phyloP scores from a whole-genome alignment of 768 basidiomycete genomes.

The Pisolithus microcarpus region DNA sequence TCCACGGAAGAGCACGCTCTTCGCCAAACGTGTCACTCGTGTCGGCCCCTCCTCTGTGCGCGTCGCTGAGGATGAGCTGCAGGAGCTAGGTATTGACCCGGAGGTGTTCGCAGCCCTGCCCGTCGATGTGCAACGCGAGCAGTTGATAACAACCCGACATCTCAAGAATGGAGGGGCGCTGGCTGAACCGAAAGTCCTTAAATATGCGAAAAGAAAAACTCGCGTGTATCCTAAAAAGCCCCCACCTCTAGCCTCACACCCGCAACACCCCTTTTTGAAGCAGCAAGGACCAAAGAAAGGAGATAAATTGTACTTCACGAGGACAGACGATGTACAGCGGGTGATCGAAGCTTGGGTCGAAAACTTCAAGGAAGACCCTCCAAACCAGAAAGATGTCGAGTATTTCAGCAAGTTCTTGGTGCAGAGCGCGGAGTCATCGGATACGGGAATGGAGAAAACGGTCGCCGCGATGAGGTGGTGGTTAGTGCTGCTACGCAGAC shows the following conservation, averaged over 20 bases:
- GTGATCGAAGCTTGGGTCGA: constrained; percentile 75
- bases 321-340: constrained; percentile 64
- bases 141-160: constrained; percentile 54
- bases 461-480: constrained; percentile 77
- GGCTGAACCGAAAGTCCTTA: constrained; percentile 46
- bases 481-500: constrained; percentile 58
- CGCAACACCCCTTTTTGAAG: constrained; percentile 45
- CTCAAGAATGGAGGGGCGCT: constrained; percentile 33
- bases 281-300: constrained; percentile 45
- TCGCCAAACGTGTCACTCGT: constrained; percentile 32
- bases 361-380: constrained; percentile 50
- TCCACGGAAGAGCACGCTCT: constrained; percentile 30
- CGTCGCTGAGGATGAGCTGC: constrained; percentile 52
- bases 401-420: constrained; percentile 69
- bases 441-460: constrained; percentile 64
- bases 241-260: constrained; percentile 48
- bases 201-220: constrained; percentile 28
- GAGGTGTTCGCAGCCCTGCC: constrained; percentile 64
- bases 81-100: constrained; percentile 63
- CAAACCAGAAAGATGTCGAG: constrained; percentile 66
- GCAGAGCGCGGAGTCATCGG: constrained; percentile 57
- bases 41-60: constrained; percentile 31
- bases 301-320: constrained; percentile 52
- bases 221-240: constrained; percentile 41
- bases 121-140: constrained; percentile 62